Evolutionary conservation across 192 early-diverging fungal genomes (phyloP).

Genomic region (Tieghemiomyces parasiticus): DNA sequence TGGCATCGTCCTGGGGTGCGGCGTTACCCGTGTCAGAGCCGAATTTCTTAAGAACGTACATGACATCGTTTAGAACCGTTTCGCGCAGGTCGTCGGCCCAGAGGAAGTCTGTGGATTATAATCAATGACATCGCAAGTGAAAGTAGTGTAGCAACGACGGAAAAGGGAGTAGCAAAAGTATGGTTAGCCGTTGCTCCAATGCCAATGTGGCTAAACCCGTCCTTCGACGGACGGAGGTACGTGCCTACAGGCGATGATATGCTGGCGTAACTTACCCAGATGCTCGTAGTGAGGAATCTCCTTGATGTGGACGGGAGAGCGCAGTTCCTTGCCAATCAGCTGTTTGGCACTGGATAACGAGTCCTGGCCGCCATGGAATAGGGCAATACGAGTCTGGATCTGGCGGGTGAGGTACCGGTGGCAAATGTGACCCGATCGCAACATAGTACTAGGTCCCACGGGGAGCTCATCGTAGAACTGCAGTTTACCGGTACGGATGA

Average conservation of each 20-base stretch:
- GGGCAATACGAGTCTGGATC: conserved; percentile 71
- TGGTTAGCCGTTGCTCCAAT: background rate
- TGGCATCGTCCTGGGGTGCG: background rate
- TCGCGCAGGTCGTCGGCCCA: conserved; percentile 29
- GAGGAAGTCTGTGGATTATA: conserved; percentile 18
- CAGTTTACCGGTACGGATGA: conserved; percentile 67
- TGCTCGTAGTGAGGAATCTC: conserved; percentile 69
- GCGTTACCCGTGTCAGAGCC: background rate
- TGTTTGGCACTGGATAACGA: conserved; percentile 59
- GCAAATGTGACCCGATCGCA: background rate
- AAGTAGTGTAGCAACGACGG: background rate
- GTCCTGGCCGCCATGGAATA: conserved; percentile 84
- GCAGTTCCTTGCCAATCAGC: conserved; percentile 33
- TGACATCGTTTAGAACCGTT: background rate
- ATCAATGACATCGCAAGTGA: background rate
- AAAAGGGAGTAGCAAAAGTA: background rate
- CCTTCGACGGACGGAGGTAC: too few species aligned
- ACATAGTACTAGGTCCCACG: background rate
- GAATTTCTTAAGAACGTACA: background rate
- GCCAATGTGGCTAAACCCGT: background rate
- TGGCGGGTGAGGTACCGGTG: conserved; percentile 12
- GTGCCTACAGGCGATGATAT: too few species aligned
- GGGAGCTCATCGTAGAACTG: conserved; percentile 92
- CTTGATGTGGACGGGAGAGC: conserved; percentile 29
- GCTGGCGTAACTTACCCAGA: conserved; percentile 28